These are phyloP conservation scores for Pharus latifolius DNA, from an alignment of 176 grass and related monocot genomes.

Conservation along the genomic window DNA sequence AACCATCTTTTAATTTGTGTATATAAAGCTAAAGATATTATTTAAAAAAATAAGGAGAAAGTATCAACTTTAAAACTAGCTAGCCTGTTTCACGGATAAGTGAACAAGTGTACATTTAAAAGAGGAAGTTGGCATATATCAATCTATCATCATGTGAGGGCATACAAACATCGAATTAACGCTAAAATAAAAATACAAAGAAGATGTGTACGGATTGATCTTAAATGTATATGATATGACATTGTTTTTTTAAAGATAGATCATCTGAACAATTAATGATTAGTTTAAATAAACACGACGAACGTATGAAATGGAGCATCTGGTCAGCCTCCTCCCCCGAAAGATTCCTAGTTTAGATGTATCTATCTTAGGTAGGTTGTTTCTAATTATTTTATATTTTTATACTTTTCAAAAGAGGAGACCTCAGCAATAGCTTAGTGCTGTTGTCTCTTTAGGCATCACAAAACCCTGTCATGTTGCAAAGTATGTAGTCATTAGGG, in stretches of 20 bases:
- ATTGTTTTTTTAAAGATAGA: slow-evolving; percentile 12
- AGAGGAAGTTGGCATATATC: neutral
- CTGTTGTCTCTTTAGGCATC: no score
- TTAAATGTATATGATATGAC: slow-evolving; percentile 12
- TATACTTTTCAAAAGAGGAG: no score
- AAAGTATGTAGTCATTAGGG: no score
- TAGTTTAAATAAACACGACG: slow-evolving; percentile 22
- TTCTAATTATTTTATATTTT: neutral
- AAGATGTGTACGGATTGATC: neutral
- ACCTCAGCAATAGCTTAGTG: no score
- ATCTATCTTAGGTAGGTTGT: slow-evolving; percentile 11
- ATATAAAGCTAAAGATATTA: no score
- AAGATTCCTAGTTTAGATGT: slow-evolving; percentile 46
- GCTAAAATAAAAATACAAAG: neutral
- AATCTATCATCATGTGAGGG: neutral
- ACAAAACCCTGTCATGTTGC: no score
- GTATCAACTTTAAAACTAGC: neutral
- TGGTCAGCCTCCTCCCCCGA: slow-evolving; percentile 15
- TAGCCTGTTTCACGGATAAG: neutral
- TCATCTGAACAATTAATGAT: neutral
- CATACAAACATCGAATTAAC: neutral
- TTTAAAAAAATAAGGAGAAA: neutral
- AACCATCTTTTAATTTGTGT: no score
- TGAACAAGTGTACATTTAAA: neutral
- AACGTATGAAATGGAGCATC: slow-evolving; percentile 4